phyloP scores from a whole-genome alignment of 1,139 yeast species.

The Yamadazyma sp. region DNA sequence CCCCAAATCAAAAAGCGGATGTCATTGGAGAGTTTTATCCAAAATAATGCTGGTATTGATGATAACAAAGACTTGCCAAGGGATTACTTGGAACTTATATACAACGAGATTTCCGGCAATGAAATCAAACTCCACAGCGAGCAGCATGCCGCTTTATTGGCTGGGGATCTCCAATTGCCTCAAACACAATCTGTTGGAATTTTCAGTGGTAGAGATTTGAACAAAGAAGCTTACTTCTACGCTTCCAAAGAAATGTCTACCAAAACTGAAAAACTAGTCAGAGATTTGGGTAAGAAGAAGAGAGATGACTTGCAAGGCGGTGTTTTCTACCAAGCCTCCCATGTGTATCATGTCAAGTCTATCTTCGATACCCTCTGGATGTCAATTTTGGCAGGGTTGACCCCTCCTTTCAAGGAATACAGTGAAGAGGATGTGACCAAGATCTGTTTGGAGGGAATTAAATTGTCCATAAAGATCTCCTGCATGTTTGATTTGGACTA shows the following conservation, averaged over 20 bases:
- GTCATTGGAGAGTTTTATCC: constrained; percentile 83
- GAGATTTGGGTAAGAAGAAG: constrained; percentile 56
- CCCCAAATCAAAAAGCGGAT: constrained; percentile 81
- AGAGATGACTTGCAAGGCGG: constrained; percentile 34
- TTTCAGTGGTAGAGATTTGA: constrained; percentile 73
- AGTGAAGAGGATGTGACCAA: constrained; percentile 76
- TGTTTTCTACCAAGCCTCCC: constrained; percentile 56
- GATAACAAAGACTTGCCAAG: constrained; percentile 84
- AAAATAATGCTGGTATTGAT: constrained; percentile 90
- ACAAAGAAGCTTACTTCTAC: constrained; percentile 84
- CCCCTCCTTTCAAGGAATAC: constrained; percentile 89
- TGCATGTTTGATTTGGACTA: constrained; percentile 81
- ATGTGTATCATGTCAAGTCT: constrained; percentile 87
- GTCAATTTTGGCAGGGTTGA: constrained; percentile 91
- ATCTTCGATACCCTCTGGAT: constrained; percentile 96
- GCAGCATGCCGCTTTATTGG: constrained; percentile 86
- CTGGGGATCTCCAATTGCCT: constrained; percentile 54
- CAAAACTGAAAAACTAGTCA: constrained; percentile 84
- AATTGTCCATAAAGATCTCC: constrained; percentile 77
- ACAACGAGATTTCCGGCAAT: constrained; percentile 70
- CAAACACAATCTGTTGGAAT: constrained; percentile 53
- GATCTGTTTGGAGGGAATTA: constrained; percentile 80
- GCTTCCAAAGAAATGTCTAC: constrained; percentile 91
- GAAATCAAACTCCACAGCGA: constrained; percentile 92
- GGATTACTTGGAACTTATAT: constrained; percentile 67